Base-by-base conservation (phyloP, 2,329 filamentous ascomycete species). In the Cladosporium phlei region DNA sequence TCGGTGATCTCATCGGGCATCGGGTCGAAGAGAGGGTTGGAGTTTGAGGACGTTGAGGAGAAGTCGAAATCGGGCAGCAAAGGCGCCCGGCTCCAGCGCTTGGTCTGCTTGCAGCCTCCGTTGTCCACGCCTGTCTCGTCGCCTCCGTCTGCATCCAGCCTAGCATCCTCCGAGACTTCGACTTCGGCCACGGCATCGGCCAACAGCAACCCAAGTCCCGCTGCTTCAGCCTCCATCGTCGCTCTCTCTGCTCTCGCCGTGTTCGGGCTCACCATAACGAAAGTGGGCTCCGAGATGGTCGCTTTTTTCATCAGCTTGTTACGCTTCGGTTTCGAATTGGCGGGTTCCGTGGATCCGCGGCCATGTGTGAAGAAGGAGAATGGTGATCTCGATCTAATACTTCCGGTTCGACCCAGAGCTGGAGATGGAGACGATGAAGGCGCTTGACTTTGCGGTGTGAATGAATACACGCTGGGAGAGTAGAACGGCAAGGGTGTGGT, bases 1-100 rank as follows among this genome's bases (percentile, higher is more conserved):
- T n/a, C n/a, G n/a, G n/a, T n/a, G n/a, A n/a, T n/a, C n/a, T n/a
- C n/a, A n/a, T n/a, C n/a, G n/a, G n/a, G n/a, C n/a, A n/a, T n/a
- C n/a, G 35, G 35, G 9, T 27, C 22, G 3, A 38, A 38, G 22
- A 27, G 35, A 5, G 17, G 24, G 12, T 14, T 20, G 9, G 42
- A 40, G 16, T 17, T 12, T 10, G 37, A 33, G 11, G 24, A 19
- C 4, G 21, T 19, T 8, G 19, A 16, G 29, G 35, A 28, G 20
- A 47, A 47, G 30, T 47, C 45, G n/a, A 47, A 32, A 12, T 47
- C 37, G 16, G 45, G 45, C 5, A 47, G 37, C 2, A 33, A 19
- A 14, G 45, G 45, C 5, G 45, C 30, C 14, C 21, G 22, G 35
- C 35, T 39, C 35, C 35, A 34, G 17, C 35, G 45, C 16, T 35